These are phyloP conservation scores for Tieghemiomyces parasiticus DNA, from an alignment of 192 early-diverging fungal genomes.

Conservation along the genomic window DNA sequence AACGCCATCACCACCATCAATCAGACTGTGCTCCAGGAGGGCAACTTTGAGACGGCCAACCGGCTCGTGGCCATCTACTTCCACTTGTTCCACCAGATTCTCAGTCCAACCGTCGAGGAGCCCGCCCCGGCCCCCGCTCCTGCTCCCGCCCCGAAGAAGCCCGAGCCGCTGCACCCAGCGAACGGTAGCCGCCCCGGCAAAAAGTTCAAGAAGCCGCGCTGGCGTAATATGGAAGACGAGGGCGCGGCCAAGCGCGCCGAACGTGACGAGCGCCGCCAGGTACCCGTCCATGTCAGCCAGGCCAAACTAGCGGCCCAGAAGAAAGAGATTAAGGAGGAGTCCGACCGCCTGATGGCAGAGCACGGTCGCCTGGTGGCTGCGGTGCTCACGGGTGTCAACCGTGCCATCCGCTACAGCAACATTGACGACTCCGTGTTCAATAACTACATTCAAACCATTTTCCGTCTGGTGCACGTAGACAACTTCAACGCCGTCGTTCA, in stretches of 20 bases:
- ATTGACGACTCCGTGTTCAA: slow-evolving; percentile 66
- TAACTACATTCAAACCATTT: slow-evolving; percentile 74
- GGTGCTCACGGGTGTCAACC: slow-evolving; percentile 87
- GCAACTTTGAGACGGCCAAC: slow-evolving; percentile 60
- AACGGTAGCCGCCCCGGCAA: slow-evolving; percentile 17
- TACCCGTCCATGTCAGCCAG: neutral
- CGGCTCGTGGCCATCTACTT: slow-evolving; percentile 85
- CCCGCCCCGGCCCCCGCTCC: slow-evolving; percentile 6
- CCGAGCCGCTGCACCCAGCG: neutral
- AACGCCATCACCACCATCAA: slow-evolving; percentile 84
- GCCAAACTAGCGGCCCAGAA: slow-evolving; percentile 29
- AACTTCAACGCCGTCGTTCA: slow-evolving; percentile 91
- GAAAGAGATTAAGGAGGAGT: slow-evolving; percentile 26
- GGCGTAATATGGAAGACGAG: slow-evolving; percentile 10
- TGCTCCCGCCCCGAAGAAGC: slow-evolving; percentile 11
- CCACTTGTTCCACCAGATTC: slow-evolving; percentile 68
- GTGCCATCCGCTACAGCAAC: slow-evolving; percentile 81
- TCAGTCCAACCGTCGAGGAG: slow-evolving; percentile 31
- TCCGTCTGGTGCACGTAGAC: slow-evolving; percentile 74
- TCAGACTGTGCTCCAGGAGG: slow-evolving; percentile 72
- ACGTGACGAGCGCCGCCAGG: slow-evolving; percentile 6
- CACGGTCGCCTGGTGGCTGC: slow-evolving; percentile 80
- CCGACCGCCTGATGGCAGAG: slow-evolving; percentile 39
- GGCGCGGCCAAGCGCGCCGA: slow-evolving; percentile 9
- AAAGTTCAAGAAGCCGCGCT: slow-evolving; percentile 13